Base-by-base conservation (phyloP, 2,329 filamentous ascomycete species). In the Colletotrichum salicis region DNA sequence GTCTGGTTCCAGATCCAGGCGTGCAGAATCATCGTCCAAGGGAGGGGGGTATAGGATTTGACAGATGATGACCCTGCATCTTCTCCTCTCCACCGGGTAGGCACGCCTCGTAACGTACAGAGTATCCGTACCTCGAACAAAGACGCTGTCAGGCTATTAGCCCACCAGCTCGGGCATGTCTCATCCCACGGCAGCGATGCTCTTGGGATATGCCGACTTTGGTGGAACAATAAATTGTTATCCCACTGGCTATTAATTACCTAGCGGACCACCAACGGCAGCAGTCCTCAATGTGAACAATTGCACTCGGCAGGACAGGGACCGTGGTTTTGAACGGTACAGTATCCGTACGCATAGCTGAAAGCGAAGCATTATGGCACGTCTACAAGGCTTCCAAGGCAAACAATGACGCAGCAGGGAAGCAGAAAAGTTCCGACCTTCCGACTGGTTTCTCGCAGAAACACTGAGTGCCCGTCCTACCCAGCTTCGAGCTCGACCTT, bases 21-120 rank as follows among this genome's bases (percentile, higher is more conserved):
- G 55, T 62, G 68, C 33, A 52, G 37, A 58, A 71, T 33, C 58
- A 54, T 54, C 37, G 51, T 35, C 24, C 33, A 41, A 37, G 55
- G 41, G 55, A 22, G 56, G 41, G 41, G 68, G 15, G 56, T 37
- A 33, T 51, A 33, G 19, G 29, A 61, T 67, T 67, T 58, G 64
- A 27, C 64, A 62, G 62, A 27, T 37, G 35, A 51, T 45, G 64
- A 63, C 68, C 64, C 68, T 68, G 57, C 68, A 67, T 31, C 48
- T 27, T n/a, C 15, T 33, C 52, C 37, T 24, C 57, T 54, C 52
- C n/a, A 29, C 52, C 12, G 10, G 7, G 35, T 27, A 15, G 5
- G 12, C 22, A n/a, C 5, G 29, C 19, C 57, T 56, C 35, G 27
- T 12, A 51, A 15, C 27, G 41, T 52, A 15, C 10, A 52, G 55